Conservation (phyloP, 371 early-diverging fungal species). For the Mortierella sp. region DNA sequence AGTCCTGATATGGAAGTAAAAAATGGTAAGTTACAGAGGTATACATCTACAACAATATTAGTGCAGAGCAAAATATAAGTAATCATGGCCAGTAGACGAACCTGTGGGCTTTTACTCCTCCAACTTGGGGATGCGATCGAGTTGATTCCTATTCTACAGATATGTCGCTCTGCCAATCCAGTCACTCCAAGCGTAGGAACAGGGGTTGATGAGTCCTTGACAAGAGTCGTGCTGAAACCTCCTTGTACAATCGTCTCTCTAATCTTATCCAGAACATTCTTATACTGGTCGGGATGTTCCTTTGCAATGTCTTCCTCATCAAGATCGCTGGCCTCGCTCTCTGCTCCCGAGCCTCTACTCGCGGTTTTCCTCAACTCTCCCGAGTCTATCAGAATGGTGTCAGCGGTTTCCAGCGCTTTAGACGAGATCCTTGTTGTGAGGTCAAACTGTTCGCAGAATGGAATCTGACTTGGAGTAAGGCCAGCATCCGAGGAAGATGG, state of each 20-base stretch:
- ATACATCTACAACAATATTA: background rate
- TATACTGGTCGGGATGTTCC: slow-evolving; percentile 62
- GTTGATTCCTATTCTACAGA: slow-evolving; percentile 83
- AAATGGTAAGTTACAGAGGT: background rate
- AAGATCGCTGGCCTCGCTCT: slow-evolving; percentile 18
- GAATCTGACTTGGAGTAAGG: slow-evolving; percentile 44
- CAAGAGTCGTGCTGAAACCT: slow-evolving; percentile 67
- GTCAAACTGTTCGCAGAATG: slow-evolving; percentile 83
- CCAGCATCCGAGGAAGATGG: slow-evolving; percentile 11
- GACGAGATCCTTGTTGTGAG: slow-evolving; percentile 77
- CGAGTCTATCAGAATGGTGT: slow-evolving; percentile 58
- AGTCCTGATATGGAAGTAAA: slow-evolving; percentile 56
- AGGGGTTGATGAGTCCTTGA: slow-evolving; percentile 40
- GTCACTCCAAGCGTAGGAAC: slow-evolving; percentile 63
- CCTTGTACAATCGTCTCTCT: slow-evolving; percentile 68
- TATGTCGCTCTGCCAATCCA: slow-evolving; percentile 64
- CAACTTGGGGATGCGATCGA: slow-evolving; percentile 85
- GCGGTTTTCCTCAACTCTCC: slow-evolving; percentile 36
- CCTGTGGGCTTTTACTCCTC: slow-evolving; percentile 71
- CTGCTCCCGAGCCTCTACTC: background rate
- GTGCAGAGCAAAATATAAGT: background rate
- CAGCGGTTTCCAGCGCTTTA: slow-evolving; percentile 63
- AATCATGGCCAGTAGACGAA: slow-evolving; percentile 32
- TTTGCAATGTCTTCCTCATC: slow-evolving; percentile 42
- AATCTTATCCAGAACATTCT: slow-evolving; percentile 67